phyloP scores from a whole-genome alignment of 345 rosid species.

The Erysimum cheiranthoides region DNA sequence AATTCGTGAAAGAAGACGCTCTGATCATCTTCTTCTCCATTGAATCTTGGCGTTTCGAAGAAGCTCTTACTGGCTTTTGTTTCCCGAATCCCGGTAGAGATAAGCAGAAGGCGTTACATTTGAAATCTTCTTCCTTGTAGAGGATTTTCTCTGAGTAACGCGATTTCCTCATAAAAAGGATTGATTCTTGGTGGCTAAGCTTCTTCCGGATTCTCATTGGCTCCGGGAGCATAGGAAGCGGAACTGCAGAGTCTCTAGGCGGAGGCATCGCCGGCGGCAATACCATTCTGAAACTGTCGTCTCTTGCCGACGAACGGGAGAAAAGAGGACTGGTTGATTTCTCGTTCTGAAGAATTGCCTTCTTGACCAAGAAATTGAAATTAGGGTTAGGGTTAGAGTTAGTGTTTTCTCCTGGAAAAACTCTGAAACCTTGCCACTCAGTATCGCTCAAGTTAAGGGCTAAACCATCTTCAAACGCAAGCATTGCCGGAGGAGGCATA shows the following conservation, averaged over 20 bases:
- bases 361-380: slow-evolving; percentile 37
- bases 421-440: slow-evolving; percentile 43
- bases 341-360: slow-evolving; percentile 24
- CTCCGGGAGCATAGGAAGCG: slow-evolving; percentile 48
- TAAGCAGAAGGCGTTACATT: slow-evolving; percentile 74
- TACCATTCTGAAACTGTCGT: slow-evolving; percentile 55
- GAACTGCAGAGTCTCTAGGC: slow-evolving; percentile 41
- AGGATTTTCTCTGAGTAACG: slow-evolving; percentile 27
- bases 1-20: slow-evolving; percentile 37
- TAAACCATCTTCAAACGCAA: slow-evolving; percentile 31
- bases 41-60: slow-evolving; percentile 37
- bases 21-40: slow-evolving; percentile 47
- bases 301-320: slow-evolving; percentile 35
- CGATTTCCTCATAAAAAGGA: slow-evolving; percentile 19
- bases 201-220: slow-evolving; percentile 53
- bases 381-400: slow-evolving; percentile 35
- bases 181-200: slow-evolving; percentile 39
- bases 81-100: slow-evolving; percentile 75
- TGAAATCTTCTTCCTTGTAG: slow-evolving; percentile 57
- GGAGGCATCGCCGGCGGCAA: slow-evolving; percentile 51
- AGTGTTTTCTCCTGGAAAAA: slow-evolving; percentile 33
- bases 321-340: slow-evolving; percentile 22
- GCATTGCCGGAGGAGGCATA: slow-evolving; percentile 44
- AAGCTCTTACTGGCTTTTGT: slow-evolving; percentile 55
- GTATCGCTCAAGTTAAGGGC: not conserved